Base-by-base conservation (phyloP, 169 alveolate species). In the Toxoplasma gondii region DNA sequence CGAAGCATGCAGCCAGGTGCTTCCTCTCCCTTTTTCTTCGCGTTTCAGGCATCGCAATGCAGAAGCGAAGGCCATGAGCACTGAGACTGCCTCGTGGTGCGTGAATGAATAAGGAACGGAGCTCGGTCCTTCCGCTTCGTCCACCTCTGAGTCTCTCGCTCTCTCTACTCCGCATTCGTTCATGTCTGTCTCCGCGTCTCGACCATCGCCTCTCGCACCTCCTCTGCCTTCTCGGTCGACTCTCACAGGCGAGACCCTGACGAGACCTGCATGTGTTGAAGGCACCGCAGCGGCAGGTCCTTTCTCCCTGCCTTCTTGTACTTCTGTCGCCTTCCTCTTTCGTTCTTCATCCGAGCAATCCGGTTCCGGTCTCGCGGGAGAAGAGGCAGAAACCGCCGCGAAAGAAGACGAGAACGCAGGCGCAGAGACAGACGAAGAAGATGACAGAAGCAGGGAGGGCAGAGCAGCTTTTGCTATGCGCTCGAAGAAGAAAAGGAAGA, bases 401-500 rank as follows among this genome's bases (percentile, higher is more conserved):
- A 64, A 64, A 64, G 82, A 29, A 9, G 86, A 38, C 2, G 86
- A 38, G 12, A 38, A n/a, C 82, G 43, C 39, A 78, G 44, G 22
- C 27, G 78, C n/a, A 64, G n/a, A 64, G 86, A n/a, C 27, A 1
- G 86, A 38, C 78, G 86, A 78, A n/a, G n/a, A n/a, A 4, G 44
- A 78, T 24, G 24, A 10, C 86, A 36, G 44, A 78, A 78, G 27
- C 86, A n/a, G 39, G 39, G 5, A 29, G 19, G 86, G 49, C 16
- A 82, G 64, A 22, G 12, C 36, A 0, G 38, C 67, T 41, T 27
- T 24, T 12, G 90, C 90, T 0, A 82, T 0, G 27, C 67, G 90
- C 64, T 43, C 90, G 67, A 82, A 82, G 90, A 82, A 82, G 41
- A 82, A 82, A 36, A 41, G 69, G 41, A 82, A 82, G 67, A 82